Conservation (phyloP, 257 asterid species). For the Leptodermis oblonga region DNA sequence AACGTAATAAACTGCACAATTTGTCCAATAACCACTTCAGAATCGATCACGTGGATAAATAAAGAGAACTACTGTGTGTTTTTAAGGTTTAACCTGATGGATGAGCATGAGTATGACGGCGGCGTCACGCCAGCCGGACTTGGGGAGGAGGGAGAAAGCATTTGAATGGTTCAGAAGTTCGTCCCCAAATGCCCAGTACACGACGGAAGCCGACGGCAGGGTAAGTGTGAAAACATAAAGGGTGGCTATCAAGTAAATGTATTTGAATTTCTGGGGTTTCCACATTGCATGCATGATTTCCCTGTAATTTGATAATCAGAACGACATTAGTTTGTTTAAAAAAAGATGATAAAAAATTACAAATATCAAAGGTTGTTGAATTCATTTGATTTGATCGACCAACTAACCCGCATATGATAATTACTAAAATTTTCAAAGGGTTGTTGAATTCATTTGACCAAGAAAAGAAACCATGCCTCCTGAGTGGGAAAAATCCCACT, state of each 20-base stretch:
- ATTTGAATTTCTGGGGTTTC: constrained; percentile 97
- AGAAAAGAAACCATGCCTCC: background rate
- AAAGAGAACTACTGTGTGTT: background rate
- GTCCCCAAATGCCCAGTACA: constrained; percentile 97
- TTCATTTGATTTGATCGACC: background rate
- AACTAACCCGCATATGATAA: background rate
- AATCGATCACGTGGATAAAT: too few relatives aligned
- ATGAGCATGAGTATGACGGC: constrained; percentile 95
- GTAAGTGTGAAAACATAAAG: constrained; percentile 87
- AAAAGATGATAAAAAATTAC: too few relatives aligned
- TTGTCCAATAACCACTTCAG: background rate
- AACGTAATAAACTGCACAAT: constrained; percentile 70
- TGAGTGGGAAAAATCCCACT: background rate
- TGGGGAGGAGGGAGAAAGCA: constrained; percentile 84
- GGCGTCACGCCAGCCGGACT: constrained; percentile 61
- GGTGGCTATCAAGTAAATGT: constrained; percentile 78
- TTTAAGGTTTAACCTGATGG: constrained; percentile 51
- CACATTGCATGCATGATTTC: constrained; percentile 98
- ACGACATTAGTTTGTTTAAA: too few relatives aligned
- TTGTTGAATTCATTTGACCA: background rate
- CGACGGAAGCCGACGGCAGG: constrained; percentile 80
- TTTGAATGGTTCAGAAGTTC: constrained; percentile 73
- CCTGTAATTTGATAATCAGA: constrained; percentile 32
- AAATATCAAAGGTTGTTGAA: background rate
- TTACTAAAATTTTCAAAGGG: background rate